Evolutionary conservation across 768 basidiomycete genomes (phyloP).

Genomic region (Mycena galopus): DNA sequence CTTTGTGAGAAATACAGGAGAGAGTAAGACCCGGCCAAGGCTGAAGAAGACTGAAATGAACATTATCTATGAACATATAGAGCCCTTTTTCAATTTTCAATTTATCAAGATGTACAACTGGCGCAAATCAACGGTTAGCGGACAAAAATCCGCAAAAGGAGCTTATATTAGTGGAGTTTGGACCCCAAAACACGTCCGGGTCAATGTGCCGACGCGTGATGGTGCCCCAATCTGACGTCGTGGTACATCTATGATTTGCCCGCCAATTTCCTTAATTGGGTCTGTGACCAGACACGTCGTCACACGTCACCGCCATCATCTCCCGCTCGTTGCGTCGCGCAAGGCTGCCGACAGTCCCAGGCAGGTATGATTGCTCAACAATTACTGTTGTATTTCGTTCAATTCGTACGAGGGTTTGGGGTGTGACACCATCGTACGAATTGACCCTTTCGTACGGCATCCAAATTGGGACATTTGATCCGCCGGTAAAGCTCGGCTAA

Average conservation of each 20-base stretch:
- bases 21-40: neutral
- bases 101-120: constrained; percentile 4
- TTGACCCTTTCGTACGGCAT: no score
- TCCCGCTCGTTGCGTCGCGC: constrained; percentile 16
- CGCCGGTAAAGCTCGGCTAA: no score
- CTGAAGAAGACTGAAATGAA: neutral
- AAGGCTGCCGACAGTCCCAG: neutral
- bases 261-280: constrained; percentile 27
- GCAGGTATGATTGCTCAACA: neutral
- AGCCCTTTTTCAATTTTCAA: constrained; percentile 15
- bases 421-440: no score
- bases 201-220: constrained; percentile 20
- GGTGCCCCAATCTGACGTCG: constrained; percentile 10
- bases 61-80: constrained; percentile 4
- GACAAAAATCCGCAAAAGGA: constrained; percentile 6
- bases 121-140: no score
- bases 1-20: neutral
- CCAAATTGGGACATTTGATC: no score
- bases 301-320: constrained; percentile 22
- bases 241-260: constrained; percentile 23
- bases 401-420: no score
- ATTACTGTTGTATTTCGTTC: no score
- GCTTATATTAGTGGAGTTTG: constrained; percentile 3
- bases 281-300: constrained; percentile 20
- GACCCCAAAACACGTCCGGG: constrained; percentile 6